Conservation (phyloP, 495 filamentous ascomycete genomes). For the Pyrenula massariospora region DNA sequence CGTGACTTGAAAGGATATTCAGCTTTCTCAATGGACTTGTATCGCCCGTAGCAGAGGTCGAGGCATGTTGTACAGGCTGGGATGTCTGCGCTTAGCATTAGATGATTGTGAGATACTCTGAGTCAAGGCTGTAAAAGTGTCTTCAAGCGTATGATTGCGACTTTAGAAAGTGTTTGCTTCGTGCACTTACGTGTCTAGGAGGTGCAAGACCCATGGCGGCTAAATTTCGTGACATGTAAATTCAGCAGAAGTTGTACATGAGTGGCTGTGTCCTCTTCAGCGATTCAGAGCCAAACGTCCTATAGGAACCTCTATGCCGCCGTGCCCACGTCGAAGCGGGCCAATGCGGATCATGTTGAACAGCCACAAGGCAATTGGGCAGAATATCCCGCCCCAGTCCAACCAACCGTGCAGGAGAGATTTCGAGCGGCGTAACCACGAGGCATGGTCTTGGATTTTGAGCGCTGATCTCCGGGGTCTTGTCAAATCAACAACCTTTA, state of each 20-base stretch:
- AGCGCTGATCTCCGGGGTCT: no score
- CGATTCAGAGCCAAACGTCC: neutral
- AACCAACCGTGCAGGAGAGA: no score
- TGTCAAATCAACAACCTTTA: no score
- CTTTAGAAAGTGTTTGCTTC: neutral
- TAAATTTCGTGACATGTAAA: neutral
- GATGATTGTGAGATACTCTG: neutral
- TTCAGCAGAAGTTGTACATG: neutral
- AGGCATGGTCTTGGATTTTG: no score
- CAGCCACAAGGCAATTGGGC: neutral
- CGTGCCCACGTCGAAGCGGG: neutral
- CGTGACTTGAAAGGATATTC: neutral
- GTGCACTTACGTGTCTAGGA: neutral
- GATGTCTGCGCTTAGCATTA: neutral
- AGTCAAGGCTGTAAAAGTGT: neutral
- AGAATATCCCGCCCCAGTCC: neutral
- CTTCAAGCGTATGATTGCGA: neutral
- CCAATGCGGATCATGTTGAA: neutral
- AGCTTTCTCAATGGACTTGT: neutral
- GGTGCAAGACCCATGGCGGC: neutral
- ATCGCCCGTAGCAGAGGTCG: neutral
- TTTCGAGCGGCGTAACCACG: no score
- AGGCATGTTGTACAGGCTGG: neutral
- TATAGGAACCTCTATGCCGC: neutral
- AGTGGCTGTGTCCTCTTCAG: neutral